Evolutionary conservation across 148 eudicot genomes (phyloP).

Genomic region (Nepenthes gracilis): DNA sequence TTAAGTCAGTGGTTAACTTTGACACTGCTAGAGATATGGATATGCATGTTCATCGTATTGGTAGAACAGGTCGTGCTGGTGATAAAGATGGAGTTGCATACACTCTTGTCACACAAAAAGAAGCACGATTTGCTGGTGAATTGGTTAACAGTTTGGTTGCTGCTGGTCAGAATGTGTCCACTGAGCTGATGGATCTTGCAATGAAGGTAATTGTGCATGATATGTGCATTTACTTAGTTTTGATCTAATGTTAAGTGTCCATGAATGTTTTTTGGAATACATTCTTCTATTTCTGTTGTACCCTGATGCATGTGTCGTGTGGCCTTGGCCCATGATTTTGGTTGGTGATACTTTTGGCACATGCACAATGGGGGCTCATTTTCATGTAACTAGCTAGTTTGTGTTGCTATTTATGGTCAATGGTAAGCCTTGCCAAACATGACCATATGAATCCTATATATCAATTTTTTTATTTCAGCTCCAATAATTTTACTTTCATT

Average conservation of each 20-base stretch:
- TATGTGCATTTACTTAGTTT: conserved; percentile 2
- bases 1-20: conserved; percentile 93
- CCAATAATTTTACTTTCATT: too few species aligned
- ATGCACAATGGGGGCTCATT: too few species aligned
- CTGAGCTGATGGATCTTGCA: conserved; percentile 90
- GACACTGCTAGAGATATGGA: conserved; percentile 99
- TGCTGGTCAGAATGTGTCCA: conserved; percentile 90
- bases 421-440: too few species aligned
- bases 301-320: not conserved
- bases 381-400: too few species aligned
- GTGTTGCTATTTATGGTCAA: too few species aligned
- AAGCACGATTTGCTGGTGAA: conserved; percentile 96
- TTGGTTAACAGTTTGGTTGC: conserved; percentile 87
- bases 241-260: not conserved
- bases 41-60: conserved; percentile 99
- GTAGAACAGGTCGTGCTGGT: conserved; percentile 99
- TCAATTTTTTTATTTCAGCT: too few species aligned
- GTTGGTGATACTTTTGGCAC: not conserved
- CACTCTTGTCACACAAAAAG: conserved; percentile 88
- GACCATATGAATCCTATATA: too few species aligned
- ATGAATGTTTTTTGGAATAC: too few species aligned
- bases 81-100: conserved; percentile 96
- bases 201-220: conserved; percentile 63
- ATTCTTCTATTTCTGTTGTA: not conserved
- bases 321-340: not conserved